Percentiles rank a stretch among this genome's conserved stretches.
phyloP scores from a whole-genome alignment of 2,329 filamentous ascomycete genomes.

The Trichoderma sp. region DNA sequence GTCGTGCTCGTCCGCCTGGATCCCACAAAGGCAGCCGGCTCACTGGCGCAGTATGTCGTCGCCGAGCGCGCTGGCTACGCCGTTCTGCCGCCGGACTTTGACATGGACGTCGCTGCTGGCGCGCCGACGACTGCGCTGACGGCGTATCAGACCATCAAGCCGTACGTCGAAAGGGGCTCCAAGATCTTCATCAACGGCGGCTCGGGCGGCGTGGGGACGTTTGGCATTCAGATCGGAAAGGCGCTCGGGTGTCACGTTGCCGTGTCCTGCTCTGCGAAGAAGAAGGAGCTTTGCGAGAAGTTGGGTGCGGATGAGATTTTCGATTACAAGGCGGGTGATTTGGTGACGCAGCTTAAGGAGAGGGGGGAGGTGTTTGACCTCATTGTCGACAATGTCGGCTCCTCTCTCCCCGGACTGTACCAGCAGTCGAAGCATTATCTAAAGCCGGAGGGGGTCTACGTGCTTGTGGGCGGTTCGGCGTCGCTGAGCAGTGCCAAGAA shows the following conservation, averaged over 20 bases:
- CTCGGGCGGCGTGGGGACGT: slow-evolving; percentile 64
- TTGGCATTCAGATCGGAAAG: slow-evolving; percentile 67
- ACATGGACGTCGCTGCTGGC: slow-evolving; percentile 47
- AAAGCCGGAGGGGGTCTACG: slow-evolving; percentile 50
- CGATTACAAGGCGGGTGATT: slow-evolving; percentile 58
- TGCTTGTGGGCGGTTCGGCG: slow-evolving; percentile 52
- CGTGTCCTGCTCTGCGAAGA: slow-evolving; percentile 61
- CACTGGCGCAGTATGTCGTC: slow-evolving; percentile 49
- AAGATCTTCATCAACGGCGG: slow-evolving; percentile 68
- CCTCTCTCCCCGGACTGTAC: slow-evolving; percentile 54
- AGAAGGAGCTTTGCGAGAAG: slow-evolving; percentile 58
- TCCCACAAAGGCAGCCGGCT: slow-evolving; percentile 41
- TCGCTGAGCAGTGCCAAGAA: slow-evolving; percentile 35
- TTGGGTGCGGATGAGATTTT: slow-evolving; percentile 67
- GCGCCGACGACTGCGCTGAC: slow-evolving; percentile 51
- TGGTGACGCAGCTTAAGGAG: slow-evolving; percentile 50
- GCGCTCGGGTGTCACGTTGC: slow-evolving; percentile 62
- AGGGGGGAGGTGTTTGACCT: slow-evolving; percentile 53
- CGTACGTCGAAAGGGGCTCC: slow-evolving; percentile 53
- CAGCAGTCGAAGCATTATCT: slow-evolving; percentile 54
- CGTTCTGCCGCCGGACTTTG: slow-evolving; percentile 45
- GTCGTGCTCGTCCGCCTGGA: slow-evolving; percentile 47
- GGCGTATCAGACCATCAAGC: slow-evolving; percentile 53
- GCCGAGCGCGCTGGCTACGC: slow-evolving; percentile 41
- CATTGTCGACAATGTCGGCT: slow-evolving; percentile 63